phyloP scores from a whole-genome alignment of 2,329 filamentous ascomycete genomes.

The Aspergillus pseudotamarii region DNA sequence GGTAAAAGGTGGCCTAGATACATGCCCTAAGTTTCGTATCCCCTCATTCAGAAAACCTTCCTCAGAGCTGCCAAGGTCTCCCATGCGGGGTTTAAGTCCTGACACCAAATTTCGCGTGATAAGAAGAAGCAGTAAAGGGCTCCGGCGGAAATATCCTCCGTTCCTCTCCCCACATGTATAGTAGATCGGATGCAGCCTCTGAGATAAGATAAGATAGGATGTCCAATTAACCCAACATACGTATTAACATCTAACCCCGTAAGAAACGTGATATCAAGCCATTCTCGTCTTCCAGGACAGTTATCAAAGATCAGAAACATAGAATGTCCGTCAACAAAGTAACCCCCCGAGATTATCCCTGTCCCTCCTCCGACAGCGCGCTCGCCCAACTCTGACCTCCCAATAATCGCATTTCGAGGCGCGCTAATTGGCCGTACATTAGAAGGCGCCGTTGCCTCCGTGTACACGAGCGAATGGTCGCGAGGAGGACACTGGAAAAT shows the following conservation, averaged over 20 bases:
- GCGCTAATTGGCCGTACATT: background rate
- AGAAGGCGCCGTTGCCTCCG: background rate
- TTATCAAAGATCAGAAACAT: background rate
- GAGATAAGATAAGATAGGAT: background rate
- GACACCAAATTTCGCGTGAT: too few species aligned
- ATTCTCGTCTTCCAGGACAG: background rate
- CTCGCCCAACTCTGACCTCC: too few species aligned
- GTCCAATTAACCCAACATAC: background rate
- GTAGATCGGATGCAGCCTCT: background rate
- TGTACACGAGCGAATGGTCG: background rate
- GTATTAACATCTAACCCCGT: background rate
- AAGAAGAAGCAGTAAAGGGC: background rate
- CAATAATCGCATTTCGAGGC: too few species aligned
- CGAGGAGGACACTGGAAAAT: background rate
- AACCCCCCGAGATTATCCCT: background rate
- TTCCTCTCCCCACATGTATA: background rate
- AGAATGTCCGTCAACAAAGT: background rate
- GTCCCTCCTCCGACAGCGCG: background rate
- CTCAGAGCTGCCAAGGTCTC: too few species aligned
- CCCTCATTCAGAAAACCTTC: background rate
- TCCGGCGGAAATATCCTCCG: too few species aligned
- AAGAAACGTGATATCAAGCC: background rate
- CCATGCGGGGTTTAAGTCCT: background rate
- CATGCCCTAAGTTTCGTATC: too few species aligned
- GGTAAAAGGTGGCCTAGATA: too few species aligned